These are phyloP conservation scores for Ceriops tagal DNA, from an alignment of 345 rosid genomes.

Conservation along the genomic window DNA sequence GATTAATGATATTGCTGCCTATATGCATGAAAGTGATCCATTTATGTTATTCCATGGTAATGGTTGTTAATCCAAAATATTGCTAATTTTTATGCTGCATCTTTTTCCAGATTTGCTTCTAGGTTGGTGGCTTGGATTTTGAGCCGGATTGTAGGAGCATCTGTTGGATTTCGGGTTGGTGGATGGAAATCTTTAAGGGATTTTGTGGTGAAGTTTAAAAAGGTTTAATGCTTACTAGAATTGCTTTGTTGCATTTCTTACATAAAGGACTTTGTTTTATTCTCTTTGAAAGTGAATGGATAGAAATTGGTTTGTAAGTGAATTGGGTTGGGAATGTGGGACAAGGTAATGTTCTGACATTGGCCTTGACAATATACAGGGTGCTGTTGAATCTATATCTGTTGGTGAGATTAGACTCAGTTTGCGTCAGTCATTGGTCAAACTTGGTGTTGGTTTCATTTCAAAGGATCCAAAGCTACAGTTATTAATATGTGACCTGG, in stretches of 20 bases:
- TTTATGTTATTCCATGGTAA: constrained; percentile 5
- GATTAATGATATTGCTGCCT: neutral
- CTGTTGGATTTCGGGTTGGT: constrained; percentile 73
- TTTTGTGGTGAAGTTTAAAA: constrained; percentile 72
- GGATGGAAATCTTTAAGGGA: constrained; percentile 94
- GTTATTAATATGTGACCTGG: constrained; percentile 73
- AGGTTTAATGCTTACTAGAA: constrained; percentile 43
- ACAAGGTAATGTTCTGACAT: constrained; percentile 7
- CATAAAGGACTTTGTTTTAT: neutral
- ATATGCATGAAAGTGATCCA: neutral
- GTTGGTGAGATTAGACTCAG: constrained; percentile 89
- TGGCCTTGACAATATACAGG: constrained; percentile 53
- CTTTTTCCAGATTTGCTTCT: constrained; percentile 52
- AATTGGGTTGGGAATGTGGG: neutral
- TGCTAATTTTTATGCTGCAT: constrained; percentile 1
- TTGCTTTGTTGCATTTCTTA: neutral
- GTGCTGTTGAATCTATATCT: constrained; percentile 84
- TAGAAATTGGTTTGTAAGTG: neutral
- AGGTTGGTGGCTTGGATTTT: constrained; percentile 80
- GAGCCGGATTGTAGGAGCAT: constrained; percentile 71
- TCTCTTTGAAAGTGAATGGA: neutral
- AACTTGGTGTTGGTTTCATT: constrained; percentile 84
- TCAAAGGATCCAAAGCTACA: constrained; percentile 92
- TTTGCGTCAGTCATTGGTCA: constrained; percentile 87
- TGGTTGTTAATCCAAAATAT: neutral